Base-by-base conservation (phyloP, 108 stramenopile genomes). In the Mayamaea pseudoterrestris region DNA sequence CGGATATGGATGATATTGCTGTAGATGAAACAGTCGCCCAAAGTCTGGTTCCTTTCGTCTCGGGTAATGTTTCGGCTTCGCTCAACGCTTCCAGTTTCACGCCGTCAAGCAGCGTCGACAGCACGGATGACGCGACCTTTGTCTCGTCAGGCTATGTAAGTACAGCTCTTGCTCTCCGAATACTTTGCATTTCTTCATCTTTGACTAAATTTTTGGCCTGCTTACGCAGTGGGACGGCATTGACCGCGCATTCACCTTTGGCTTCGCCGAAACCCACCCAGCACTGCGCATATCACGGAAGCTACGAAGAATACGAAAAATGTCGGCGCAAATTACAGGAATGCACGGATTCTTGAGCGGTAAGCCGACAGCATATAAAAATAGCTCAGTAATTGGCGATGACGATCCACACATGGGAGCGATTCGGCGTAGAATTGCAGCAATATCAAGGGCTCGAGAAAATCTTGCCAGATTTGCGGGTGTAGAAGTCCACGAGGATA, bases 291-390 rank as follows among this genome's bases (percentile, higher is more conserved):
- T 20, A 8, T 39, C 37, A 8, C 37, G 20, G 18, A 18, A 39
- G 16, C 8, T 85, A 20, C 80, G 88, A 16, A 48, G 63, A 12
- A 43, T 83, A 25, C 73, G 89, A 28, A 90, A 90, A 58, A 26
- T 62, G 4, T 56, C 58, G 12, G 73, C 89, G 6, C 49, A 70
- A 30, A 39, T 58, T 8, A 90, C 89, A 30, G 81, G 83, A 17
- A 51, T 90, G 5, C 89, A 90, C 54, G 89, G 89, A 7, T 30
- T 83, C 0, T 11, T 90, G 17, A 90, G 89, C 63, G 75, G 82
- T 27, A 90, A 90, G 53, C n/a, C n/a, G n/a, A n/a, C n/a, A n/a
- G n/a, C n/a, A n/a, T n/a, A n/a, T n/a, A n/a, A n/a, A n/a, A n/a
- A n/a, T n/a, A 59, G 31, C 27, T 0, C 42, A 16, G 20, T 5